Evolutionary conservation across 2,329 filamentous ascomycete species (phyloP).

Genomic region (Penicillium sp.): DNA sequence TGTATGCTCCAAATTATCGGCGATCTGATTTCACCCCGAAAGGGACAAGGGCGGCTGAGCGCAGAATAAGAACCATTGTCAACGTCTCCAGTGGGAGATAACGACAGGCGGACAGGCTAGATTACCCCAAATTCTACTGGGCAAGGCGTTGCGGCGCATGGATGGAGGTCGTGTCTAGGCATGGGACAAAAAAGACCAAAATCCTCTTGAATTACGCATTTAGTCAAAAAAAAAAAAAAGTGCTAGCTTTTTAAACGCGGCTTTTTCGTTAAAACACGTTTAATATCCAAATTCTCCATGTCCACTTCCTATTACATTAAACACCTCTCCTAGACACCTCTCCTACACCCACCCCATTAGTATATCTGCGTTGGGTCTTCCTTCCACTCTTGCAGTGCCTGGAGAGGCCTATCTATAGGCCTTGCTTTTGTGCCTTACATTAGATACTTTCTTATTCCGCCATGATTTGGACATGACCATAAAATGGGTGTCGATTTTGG

Average conservation of each 20-base stretch:
- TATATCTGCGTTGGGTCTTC: neutral
- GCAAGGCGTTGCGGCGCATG: slow-evolving; percentile 38
- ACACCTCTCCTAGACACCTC: neutral
- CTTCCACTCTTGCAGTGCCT: neutral
- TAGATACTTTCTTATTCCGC: neutral
- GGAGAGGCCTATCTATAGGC: neutral
- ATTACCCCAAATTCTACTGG: slow-evolving; percentile 27
- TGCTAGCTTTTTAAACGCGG: slow-evolving; percentile 11
- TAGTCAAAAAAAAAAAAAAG: slow-evolving; percentile 14
- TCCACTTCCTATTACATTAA: neutral
- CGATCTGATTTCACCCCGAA: slow-evolving; percentile 17
- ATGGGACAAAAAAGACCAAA: slow-evolving; percentile 22
- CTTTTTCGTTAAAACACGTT: neutral
- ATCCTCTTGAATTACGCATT: slow-evolving; percentile 16
- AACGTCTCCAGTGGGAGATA: slow-evolving; percentile 14
- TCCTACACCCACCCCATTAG: neutral
- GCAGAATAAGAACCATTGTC: slow-evolving; percentile 7
- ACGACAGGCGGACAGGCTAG: slow-evolving; percentile 20
- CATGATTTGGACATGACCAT: neutral
- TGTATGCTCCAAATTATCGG: slow-evolving; percentile 19
- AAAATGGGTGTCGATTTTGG: neutral
- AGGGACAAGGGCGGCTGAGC: slow-evolving; percentile 9
- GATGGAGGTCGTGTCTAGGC: slow-evolving; percentile 28
- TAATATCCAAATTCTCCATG: neutral
- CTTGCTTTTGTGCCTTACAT: neutral